These are phyloP conservation scores for Aspergillus tamarii DNA, from an alignment of 2,329 filamentous ascomycete genomes.

Conservation along the genomic window DNA sequence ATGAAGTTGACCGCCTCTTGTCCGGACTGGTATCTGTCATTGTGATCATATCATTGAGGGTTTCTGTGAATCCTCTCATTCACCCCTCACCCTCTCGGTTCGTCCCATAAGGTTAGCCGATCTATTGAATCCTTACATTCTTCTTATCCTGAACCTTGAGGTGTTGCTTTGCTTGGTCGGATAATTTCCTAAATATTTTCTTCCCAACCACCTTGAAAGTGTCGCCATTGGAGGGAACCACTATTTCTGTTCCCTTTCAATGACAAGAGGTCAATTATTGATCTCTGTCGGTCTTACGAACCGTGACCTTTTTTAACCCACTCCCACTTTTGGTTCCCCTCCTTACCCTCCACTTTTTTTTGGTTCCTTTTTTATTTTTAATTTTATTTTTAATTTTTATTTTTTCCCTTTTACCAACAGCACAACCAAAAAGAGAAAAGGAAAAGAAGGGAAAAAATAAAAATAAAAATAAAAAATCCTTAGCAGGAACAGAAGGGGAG, in stretches of 20 bases:
- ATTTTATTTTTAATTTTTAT: slow-evolving; percentile 19
- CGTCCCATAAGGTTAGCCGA: slow-evolving; percentile 12
- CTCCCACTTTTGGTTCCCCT: slow-evolving; percentile 21
- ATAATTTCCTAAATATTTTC: not conserved
- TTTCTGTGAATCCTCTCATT: not conserved
- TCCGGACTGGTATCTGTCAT: slow-evolving; percentile 3
- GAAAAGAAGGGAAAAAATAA: slow-evolving; percentile 6
- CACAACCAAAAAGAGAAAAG: slow-evolving; percentile 15
- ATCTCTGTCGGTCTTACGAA: slow-evolving; percentile 16
- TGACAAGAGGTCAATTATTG: not conserved
- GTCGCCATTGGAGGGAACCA: not conserved
- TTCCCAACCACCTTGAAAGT: not conserved
- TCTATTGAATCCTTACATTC: not conserved
- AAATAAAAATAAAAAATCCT: not conserved
- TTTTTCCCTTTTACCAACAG: slow-evolving; percentile 13
- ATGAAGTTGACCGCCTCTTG: slow-evolving; percentile 17
- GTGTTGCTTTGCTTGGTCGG: not conserved
- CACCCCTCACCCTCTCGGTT: slow-evolving; percentile 10
- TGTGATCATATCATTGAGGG: not conserved
- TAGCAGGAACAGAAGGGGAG: slow-evolving; percentile 3
- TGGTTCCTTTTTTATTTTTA: slow-evolving; percentile 20
- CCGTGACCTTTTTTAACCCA: slow-evolving; percentile 1
- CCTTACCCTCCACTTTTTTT: slow-evolving; percentile 20
- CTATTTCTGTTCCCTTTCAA: slow-evolving; percentile 4
- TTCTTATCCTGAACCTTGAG: not conserved